A percentile compares a stretch with the other conserved stretches of the same genome.
Conservation (phyloP, 2,329 filamentous ascomycete species). For the Mollisiaceae sp. region DNA sequence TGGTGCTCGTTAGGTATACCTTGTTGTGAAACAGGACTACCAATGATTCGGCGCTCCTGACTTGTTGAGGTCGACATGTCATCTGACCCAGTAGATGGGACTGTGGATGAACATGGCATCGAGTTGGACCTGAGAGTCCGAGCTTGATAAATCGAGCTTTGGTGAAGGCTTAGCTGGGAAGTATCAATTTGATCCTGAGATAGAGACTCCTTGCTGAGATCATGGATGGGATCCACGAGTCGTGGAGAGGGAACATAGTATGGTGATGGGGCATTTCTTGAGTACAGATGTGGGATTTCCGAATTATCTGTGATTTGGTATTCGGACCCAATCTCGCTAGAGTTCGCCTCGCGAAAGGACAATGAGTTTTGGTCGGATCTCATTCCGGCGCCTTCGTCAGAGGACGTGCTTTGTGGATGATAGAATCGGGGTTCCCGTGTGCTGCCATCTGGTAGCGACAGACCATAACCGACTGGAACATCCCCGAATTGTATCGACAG, state of each 20-base stretch:
- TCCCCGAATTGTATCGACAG: neutral
- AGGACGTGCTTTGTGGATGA: neutral
- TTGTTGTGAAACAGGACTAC: too few species aligned
- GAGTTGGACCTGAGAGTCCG: neutral
- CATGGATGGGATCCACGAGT: neutral
- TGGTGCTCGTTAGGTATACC: neutral
- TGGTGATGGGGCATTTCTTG: neutral
- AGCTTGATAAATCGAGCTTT: neutral
- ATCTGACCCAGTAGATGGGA: neutral
- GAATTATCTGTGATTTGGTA: neutral
- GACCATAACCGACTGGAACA: neutral
- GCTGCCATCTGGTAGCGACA: neutral
- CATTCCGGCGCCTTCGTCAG: neutral
- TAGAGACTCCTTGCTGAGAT: neutral
- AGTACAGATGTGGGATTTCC: neutral
- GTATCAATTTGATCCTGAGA: too few species aligned
- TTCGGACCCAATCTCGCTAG: neutral
- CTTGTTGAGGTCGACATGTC: neutral
- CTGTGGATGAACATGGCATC: neutral
- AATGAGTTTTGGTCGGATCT: neutral
- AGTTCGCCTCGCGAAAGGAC: neutral
- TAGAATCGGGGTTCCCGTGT: neutral
- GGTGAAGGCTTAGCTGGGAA: too few species aligned
- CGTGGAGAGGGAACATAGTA: neutral
- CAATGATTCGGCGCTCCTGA: too few species aligned